A percentile compares a stretch with the other conserved stretches of the same genome.
Conservation (phyloP, 345 rosid species). For the Aethionema arabicum region DNA sequence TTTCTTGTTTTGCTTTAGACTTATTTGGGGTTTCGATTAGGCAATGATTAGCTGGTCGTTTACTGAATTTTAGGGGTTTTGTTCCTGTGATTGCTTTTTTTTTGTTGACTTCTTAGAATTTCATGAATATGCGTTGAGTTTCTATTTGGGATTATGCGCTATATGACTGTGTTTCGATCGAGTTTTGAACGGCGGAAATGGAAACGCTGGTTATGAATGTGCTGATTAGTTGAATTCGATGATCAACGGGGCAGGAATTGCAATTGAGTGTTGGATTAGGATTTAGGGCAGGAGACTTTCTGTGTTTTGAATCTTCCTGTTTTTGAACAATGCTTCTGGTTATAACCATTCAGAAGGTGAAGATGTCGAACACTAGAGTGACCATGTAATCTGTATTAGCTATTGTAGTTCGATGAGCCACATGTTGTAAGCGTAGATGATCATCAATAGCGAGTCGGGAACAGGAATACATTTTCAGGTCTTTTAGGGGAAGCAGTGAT, state of each 20-base stretch:
- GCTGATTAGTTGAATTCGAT: neutral
- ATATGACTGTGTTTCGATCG: neutral
- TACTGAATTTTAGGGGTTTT: slow-evolving; percentile 33
- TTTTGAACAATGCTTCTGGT: neutral
- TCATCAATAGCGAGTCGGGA: neutral
- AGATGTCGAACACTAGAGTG: neutral
- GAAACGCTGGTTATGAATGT: neutral
- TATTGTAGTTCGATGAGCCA: slow-evolving; percentile 2
- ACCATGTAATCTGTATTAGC: neutral
- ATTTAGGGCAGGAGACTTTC: neutral
- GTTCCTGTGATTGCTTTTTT: neutral
- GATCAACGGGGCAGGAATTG: neutral
- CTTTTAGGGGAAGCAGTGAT: neutral
- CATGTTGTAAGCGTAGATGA: slow-evolving; percentile 1
- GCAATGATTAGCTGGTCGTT: slow-evolving; percentile 1
- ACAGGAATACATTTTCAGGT: neutral
- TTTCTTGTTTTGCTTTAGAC: slow-evolving; percentile 9
- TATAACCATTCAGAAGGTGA: neutral
- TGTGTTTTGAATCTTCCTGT: neutral
- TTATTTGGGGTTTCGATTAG: slow-evolving; percentile 19
- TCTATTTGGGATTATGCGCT: neutral
- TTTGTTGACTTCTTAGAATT: neutral
- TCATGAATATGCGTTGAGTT: neutral
- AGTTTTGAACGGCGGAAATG: slow-evolving; percentile 1
- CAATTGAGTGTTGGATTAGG: slow-evolving; percentile 2